Evolutionary conservation across 768 basidiomycete genomes (phyloP).

Genomic region (Crassisporium funariophilum): DNA sequence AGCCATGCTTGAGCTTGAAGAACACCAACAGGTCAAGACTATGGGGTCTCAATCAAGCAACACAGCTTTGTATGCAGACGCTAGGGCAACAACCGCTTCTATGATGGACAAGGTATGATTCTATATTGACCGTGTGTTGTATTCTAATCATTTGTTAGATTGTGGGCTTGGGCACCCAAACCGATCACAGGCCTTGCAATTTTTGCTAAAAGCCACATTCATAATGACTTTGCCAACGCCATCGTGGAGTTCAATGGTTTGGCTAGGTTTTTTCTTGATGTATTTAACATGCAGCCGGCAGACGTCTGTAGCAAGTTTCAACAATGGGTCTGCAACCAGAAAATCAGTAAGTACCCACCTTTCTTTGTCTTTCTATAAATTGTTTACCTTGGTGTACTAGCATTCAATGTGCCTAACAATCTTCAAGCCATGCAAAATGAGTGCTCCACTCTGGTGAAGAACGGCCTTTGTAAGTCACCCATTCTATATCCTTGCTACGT

Average conservation of each 20-base stretch:
- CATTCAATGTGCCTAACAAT: not conserved
- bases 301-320: conserved; percentile 2
- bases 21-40: not conserved
- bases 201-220: not conserved
- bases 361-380: not conserved
- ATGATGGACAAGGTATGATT: not conserved
- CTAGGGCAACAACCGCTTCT: not conserved
- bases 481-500: not conserved
- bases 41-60: not conserved
- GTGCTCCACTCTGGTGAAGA: not conserved
- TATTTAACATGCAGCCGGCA: not conserved
- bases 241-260: conserved; percentile 1
- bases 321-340: conserved; percentile 1
- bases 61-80: not conserved
- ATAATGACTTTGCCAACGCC: not conserved
- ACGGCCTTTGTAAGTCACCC: not conserved
- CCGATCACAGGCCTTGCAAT: not conserved
- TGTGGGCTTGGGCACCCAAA: not conserved
- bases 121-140: not conserved
- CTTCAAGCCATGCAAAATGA: conserved; percentile 1
- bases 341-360: not conserved
- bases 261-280: not conserved
- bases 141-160: not conserved
- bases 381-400: not conserved
- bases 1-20: not conserved